Evolutionary conservation across 169 alveolate species (phyloP), one percentile per base, ranked within the genome.

Genomic region (Plasmodium blacklocki): DNA sequence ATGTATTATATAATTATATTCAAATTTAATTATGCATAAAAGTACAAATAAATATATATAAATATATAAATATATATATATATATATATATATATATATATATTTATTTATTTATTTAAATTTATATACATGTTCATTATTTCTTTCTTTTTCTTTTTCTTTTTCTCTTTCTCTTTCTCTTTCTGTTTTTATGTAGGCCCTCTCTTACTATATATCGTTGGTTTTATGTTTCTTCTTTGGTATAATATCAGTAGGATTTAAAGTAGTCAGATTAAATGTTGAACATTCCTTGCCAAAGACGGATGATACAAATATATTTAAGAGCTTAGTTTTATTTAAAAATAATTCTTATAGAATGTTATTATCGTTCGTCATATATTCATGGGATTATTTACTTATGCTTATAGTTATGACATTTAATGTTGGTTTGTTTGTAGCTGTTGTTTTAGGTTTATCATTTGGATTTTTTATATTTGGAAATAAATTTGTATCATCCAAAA

Each of bases 371-470:
- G 19, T 78, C 56, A 91, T 89, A 26, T 83, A 74, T 21, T 39
- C 89, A 23, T 68, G 93, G 94, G 96, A 94, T 74, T 94, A 90
- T 49, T 52, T 76, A 26, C 63, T 94, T 76, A 94, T 94, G 96
- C 71, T 94, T 62, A 71, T 94, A 45, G 94, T 92, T 29, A 94
- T 94, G 96, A 90, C 94, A 23, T 94, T 89, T 91, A 94, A 94
- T 64, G 94, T 94, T 21, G 96, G 95, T 15, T 72, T 92, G 52
- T 88, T 94, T 62, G 39, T 94, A 3, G 89, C 93, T 21, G 93
- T 92, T 15, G 75, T 88, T 78, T 19, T 89, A 15, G 96, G 93
- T 12, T 92, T 89, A 85, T 76, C 96, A 7, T 32, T 92, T 50
- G 95, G 96, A 54, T 94, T 88, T 91, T 59, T 92, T 15, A 43